Percentiles rank a stretch among this genome's conserved stretches.
Evolutionary conservation across 2,329 filamentous ascomycete species (phyloP).

Genomic region (Paraconiothyrium sp.): DNA sequence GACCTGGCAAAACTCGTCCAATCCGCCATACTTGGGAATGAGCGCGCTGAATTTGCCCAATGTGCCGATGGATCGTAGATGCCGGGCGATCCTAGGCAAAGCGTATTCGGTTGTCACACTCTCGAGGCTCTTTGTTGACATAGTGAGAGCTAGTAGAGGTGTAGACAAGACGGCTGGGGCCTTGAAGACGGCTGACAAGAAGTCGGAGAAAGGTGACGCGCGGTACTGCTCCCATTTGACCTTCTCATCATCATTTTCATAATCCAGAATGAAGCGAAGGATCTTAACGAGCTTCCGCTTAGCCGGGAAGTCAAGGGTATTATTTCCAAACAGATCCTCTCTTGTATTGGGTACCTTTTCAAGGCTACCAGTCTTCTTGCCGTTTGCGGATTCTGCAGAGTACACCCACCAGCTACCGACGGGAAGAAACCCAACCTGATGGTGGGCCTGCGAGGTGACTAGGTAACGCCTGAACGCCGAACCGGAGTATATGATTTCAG

Average conservation of each 20-base stretch:
- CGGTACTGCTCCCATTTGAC: constrained; percentile 69
- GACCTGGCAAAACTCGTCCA: constrained; percentile 89
- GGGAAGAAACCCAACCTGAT: constrained; percentile 91
- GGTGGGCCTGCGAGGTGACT: constrained; percentile 88
- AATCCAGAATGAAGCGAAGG: constrained; percentile 77
- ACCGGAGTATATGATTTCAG: constrained; percentile 85
- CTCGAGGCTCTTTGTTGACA: constrained; percentile 69
- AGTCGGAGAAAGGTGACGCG: constrained; percentile 64
- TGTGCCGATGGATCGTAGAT: constrained; percentile 85
- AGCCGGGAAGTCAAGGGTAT: constrained; percentile 76
- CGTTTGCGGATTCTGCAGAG: constrained; percentile 40
- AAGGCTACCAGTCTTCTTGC: constrained; percentile 52
- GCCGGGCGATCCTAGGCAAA: constrained; percentile 76
- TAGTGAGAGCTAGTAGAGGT: constrained; percentile 73
- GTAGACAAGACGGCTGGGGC: constrained; percentile 72
- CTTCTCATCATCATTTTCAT: constrained; percentile 69
- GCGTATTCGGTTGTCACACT: constrained; percentile 72
- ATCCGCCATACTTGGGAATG: constrained; percentile 90
- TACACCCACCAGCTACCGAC: constrained; percentile 93
- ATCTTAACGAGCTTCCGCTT: constrained; percentile 95
- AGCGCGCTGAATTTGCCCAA: constrained; percentile 93
- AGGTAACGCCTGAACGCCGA: constrained; percentile 80
- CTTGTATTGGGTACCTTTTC: constrained; percentile 84
- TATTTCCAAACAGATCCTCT: constrained; percentile 89
- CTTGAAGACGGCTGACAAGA: constrained; percentile 64